These are phyloP conservation scores for Penicillium pancosmium DNA, from an alignment of 495 filamentous ascomycete genomes.

Conservation along the genomic window DNA sequence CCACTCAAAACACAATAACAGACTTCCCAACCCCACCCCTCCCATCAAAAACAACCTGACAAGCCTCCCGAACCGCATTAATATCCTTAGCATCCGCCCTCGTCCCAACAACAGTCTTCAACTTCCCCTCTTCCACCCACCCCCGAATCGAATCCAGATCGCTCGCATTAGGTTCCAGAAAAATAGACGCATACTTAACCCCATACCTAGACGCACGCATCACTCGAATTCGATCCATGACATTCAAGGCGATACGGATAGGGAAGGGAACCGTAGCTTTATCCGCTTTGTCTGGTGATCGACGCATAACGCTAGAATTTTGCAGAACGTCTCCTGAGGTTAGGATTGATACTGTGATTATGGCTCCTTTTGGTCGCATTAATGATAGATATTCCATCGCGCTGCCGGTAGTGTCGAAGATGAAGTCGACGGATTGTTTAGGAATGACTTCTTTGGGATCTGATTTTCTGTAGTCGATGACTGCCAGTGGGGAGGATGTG, in stretches of 20 bases:
- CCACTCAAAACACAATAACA: conserved; percentile 34
- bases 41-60: conserved; percentile 46
- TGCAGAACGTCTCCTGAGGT: conserved; percentile 18
- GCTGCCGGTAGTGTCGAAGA: conserved; percentile 52
- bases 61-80: conserved; percentile 43
- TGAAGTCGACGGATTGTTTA: conserved; percentile 49
- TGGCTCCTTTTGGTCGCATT: conserved; percentile 31
- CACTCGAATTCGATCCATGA: conserved; percentile 36
- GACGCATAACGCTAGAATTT: conserved; percentile 24
- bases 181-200: conserved; percentile 40
- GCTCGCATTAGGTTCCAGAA: conserved; percentile 36
- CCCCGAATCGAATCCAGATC: conserved; percentile 45
- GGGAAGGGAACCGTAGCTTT: conserved; percentile 34
- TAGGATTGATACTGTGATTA: conserved; percentile 16
- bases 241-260: conserved; percentile 26
- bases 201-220: conserved; percentile 34
- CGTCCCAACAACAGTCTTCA: conserved; percentile 46
- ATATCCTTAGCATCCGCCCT: conserved; percentile 46
- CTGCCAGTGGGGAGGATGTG: conserved; percentile 21
- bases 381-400: conserved; percentile 37
- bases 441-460: conserved; percentile 45
- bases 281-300: conserved; percentile 18
- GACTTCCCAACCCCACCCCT: conserved; percentile 60
- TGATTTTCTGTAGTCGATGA: conserved; percentile 53
- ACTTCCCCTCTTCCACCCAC: conserved; percentile 45